Base-by-base conservation (phyloP, 2,329 filamentous ascomycete genomes). In the Trichophyton verrucosum region DNA sequence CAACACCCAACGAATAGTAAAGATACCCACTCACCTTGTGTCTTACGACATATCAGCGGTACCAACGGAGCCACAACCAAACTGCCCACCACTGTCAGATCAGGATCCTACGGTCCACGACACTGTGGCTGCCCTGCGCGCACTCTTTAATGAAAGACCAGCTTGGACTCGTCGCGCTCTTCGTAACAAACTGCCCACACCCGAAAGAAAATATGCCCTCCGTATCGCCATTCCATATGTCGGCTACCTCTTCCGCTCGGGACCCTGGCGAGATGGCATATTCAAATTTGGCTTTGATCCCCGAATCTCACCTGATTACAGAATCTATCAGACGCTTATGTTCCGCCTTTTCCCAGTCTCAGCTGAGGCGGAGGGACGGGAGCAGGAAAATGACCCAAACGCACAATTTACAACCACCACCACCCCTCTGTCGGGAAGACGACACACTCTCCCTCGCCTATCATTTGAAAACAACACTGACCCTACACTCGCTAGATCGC, bases 181-280 rank as follows among this genome's bases (percentile, higher is more conserved):
- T 13, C 80, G 87, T 67, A 96, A 96, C 73, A 80, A 82, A 59
- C 78, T 96, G 33, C 67, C 68, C 4, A 74, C 75, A 38, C 75
- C 91, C 64, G 76, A 80, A 57, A 78, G 79, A 62, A 77, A 80
- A 27, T 77, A 79, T 59, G 74, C 77, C 17, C 76, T 96, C 63
- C 87, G 89, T 67, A 82, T 87, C 69, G 88, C 88, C 55, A 82
- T 91, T 59, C 87, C 90, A 64, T 92, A 94, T 68, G 85, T 89
- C 3, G 91, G 88, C 7, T 99, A 96, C 75, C 89, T 91, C 74
- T 96, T 97, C 79, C 87, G 88, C 62, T 90, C 88, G 22, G 94
- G 94, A 0, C 91, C 94, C 0, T 99, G 90, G 87, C 83, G 90
- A 64, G 91, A 97, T 72, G 86, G 88, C 2, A 84, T 96, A 60